Conservation (phyloP, 2,329 filamentous ascomycete genomes). For the Venturia oleaginea region DNA sequence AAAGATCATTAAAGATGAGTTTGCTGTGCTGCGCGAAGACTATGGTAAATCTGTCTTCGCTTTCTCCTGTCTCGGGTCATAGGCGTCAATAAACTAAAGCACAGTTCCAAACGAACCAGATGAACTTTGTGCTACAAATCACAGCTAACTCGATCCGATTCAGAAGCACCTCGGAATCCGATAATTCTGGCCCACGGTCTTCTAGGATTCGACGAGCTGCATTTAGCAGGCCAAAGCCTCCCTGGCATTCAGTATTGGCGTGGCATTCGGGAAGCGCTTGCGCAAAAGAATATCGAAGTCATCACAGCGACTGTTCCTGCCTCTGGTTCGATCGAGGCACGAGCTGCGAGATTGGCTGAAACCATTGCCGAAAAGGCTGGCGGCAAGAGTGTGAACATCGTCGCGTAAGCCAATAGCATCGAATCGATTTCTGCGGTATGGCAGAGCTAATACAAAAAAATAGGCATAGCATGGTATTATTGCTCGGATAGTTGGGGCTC, state of each 20-base stretch:
- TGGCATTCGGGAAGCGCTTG: constrained; percentile 51
- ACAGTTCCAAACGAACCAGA: neutral
- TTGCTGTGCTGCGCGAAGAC: constrained; percentile 46
- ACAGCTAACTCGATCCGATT: neutral
- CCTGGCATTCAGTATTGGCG: constrained; percentile 57
- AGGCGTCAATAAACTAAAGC: neutral
- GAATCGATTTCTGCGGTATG: neutral
- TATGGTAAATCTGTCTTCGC: constrained; percentile 39
- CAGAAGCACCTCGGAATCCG: constrained; percentile 43
- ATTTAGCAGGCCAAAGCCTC: constrained; percentile 42
- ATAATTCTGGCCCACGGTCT: constrained; percentile 58
- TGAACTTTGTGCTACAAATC: neutral
- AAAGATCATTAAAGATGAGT: constrained; percentile 49
- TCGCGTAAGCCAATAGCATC: constrained; percentile 41
- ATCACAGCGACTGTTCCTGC: constrained; percentile 52
- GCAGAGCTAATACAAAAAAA: neutral
- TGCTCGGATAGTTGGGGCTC: neutral
- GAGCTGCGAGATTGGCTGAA: constrained; percentile 44
- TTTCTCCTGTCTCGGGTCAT: neutral
- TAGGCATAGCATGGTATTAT: constrained; percentile 46
- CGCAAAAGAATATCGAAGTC: constrained; percentile 49
- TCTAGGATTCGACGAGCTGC: constrained; percentile 55
- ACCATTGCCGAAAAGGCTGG: constrained; percentile 44
- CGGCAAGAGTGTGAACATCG: constrained; percentile 54
- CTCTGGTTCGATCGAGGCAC: constrained; percentile 49